Conservation (phyloP, 768 basidiomycete species). For the Amanita subjunquillea region DNA sequence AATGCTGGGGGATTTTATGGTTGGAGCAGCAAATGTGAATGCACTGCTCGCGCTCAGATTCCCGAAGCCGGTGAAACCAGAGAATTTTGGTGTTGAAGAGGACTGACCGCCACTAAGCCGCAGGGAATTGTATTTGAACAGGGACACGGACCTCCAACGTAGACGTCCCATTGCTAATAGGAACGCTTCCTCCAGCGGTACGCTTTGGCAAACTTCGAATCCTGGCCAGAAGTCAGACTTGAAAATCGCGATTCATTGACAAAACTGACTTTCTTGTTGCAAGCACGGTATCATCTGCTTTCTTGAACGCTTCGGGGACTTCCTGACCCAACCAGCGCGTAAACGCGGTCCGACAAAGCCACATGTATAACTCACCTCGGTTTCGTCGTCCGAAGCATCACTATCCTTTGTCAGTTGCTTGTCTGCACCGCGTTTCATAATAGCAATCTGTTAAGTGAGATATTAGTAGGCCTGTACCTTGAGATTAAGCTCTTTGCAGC, state of each 20-base stretch:
- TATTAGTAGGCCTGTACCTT: background rate
- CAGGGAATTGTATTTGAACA: slow-evolving; percentile 3
- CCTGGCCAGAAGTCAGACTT: slow-evolving; percentile 24
- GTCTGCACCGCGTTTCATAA: slow-evolving; percentile 72
- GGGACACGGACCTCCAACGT: slow-evolving; percentile 10
- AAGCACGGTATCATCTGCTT: slow-evolving; percentile 48
- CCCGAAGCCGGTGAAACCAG: slow-evolving; percentile 45
- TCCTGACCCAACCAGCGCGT: slow-evolving; percentile 1
- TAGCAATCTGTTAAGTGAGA: background rate
- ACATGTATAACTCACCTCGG: slow-evolving; percentile 1
- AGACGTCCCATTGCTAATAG: slow-evolving; percentile 12
- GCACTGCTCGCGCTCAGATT: slow-evolving; percentile 18
- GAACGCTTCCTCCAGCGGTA: slow-evolving; percentile 15
- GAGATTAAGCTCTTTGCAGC: background rate
- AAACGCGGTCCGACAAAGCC: background rate
- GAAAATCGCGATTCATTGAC: background rate
- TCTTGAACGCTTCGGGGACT: slow-evolving; percentile 17
- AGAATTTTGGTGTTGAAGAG: slow-evolving; percentile 33
- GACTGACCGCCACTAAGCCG: slow-evolving; percentile 9
- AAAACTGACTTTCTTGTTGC: slow-evolving; percentile 46
- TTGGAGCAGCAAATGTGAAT: slow-evolving; percentile 28
- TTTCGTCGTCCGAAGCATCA: slow-evolving; percentile 12
- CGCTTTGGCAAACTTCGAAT: slow-evolving; percentile 58
- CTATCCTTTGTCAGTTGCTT: slow-evolving; percentile 55
- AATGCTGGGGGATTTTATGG: slow-evolving; percentile 14